Evolutionary conservation across 768 basidiomycete species (phyloP).

Genomic region (Sporobolomyces pararoseus): DNA sequence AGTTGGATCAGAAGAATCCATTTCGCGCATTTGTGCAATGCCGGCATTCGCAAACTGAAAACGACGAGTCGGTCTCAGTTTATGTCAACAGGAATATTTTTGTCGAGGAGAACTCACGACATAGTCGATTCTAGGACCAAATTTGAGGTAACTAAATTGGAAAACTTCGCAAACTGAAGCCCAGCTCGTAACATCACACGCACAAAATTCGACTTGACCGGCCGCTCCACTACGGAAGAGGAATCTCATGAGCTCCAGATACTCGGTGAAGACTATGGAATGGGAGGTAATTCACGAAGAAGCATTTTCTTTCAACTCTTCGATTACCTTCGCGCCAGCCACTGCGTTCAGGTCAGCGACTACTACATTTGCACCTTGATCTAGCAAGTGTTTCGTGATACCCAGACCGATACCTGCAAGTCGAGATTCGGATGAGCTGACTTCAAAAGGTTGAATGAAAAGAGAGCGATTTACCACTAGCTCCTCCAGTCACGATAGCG

Average conservation of each 20-base stretch:
- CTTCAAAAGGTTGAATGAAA: neutral
- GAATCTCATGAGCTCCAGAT: no score
- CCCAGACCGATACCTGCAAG: slow-evolving; percentile 34
- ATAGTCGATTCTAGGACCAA: slow-evolving; percentile 25
- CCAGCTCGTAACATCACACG: slow-evolving; percentile 27
- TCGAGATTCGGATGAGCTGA: neutral
- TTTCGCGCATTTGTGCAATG: slow-evolving; percentile 35
- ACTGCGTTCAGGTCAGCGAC: slow-evolving; percentile 29
- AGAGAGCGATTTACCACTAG: slow-evolving; percentile 8
- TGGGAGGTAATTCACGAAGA: neutral
- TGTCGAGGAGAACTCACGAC: slow-evolving; percentile 6
- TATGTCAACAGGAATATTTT: no score
- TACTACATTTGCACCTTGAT: slow-evolving; percentile 22
- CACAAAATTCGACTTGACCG: slow-evolving; percentile 19
- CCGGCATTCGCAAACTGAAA: slow-evolving; percentile 38
- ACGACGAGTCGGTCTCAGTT: no score
- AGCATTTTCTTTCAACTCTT: slow-evolving; percentile 1
- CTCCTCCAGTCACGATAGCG: slow-evolving; percentile 34
- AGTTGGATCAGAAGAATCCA: slow-evolving; percentile 28
- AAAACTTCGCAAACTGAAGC: slow-evolving; percentile 22
- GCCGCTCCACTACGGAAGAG: no score
- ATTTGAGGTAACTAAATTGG: slow-evolving; percentile 6
- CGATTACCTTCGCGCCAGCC: slow-evolving; percentile 2
- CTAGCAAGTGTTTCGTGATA: slow-evolving; percentile 24
- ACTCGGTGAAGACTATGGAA: no score